Percentiles rank a stretch among this genome's conserved stretches.
Conservation (phyloP, 805 yeast genomes). For the Candida railenensis region DNA sequence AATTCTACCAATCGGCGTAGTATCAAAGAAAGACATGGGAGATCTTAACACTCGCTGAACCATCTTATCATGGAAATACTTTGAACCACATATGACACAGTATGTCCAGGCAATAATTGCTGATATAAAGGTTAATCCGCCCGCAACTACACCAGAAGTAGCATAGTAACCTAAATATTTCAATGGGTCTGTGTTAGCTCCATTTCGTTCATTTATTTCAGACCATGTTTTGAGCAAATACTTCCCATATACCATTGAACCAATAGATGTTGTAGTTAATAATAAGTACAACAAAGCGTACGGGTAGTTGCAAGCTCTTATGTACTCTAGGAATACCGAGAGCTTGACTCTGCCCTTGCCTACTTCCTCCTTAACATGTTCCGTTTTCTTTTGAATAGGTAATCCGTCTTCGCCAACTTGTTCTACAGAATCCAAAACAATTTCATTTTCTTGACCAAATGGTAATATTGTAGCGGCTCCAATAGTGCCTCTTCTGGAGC, state of each 20-base stretch:
- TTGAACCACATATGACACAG: conserved; percentile 19
- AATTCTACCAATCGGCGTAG: conserved; percentile 28
- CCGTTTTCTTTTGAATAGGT: not conserved
- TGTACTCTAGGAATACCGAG: conserved; percentile 25
- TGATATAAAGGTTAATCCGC: conserved; percentile 24
- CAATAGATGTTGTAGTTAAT: conserved; percentile 19
- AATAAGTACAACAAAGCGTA: conserved; percentile 22
- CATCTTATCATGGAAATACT: conserved; percentile 24
- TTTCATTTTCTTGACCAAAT: conserved; percentile 26
- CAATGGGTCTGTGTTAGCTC: conserved; percentile 23
- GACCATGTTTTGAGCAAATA: conserved; percentile 37
- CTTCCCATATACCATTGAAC: conserved; percentile 19
- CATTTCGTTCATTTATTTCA: conserved; percentile 23
- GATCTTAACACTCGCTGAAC: conserved; percentile 23
- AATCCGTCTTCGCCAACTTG: conserved; percentile 3
- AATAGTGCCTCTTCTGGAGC: conserved; percentile 8
- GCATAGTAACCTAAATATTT: conserved; percentile 27
- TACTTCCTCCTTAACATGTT: conserved; percentile 35
- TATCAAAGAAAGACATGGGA: conserved; percentile 30
- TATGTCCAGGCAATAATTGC: conserved; percentile 24
- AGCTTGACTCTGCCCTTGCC: conserved; percentile 28
- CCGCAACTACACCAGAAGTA: conserved; percentile 25
- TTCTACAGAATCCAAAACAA: conserved; percentile 23
- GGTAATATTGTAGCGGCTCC: conserved; percentile 32
- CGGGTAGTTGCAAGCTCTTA: conserved; percentile 30